Evolutionary conservation across 805 yeast genomes (phyloP), one percentile per base, ranked within the genome.

Genomic region (Starmerella apicola): DNA sequence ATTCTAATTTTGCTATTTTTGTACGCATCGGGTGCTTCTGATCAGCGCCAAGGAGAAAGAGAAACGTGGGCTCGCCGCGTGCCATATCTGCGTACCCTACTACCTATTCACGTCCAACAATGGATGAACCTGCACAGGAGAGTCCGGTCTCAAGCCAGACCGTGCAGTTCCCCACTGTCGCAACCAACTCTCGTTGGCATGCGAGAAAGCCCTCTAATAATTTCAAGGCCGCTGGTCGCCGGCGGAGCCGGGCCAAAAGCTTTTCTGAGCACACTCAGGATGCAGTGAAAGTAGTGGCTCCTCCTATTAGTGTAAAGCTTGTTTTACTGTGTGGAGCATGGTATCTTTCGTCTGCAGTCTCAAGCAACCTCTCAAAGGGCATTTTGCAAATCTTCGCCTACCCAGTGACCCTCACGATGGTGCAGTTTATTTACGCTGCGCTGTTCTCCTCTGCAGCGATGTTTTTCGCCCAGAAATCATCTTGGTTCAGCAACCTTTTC

Each of bases 361-460:
- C 94, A 2, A 79, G 78, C 49, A 84, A 83, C 54, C 67, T 88
- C 26, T 76, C 93, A 26, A 88, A 88, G 58, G 64, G 76, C 34
- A 83, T 88, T 35, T 63, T 88, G 44, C 71, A 66, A 47, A 63
- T 65, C 35, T 85, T 78, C 59, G 70, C 71, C 33, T 81, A 76
- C 57, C 95, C 98, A 1, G 75, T 85, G n/a, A 78, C 94, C 1
- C 69, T 91, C 42, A 84, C 96, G 1, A 85, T 86, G 66, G 62
- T 79, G 39, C 97, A 91, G 63, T 88, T 88, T 54, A 52, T 79
- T 23, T 65, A 83, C 51, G 85, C 85, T 50, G 78, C 77, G 3
- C 25, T 46, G 19, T 49, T 49, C 18, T 80, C 91, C 47, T 46
- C 75, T 19, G 19, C 58, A 0, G 65, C 74, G 10, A 53, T 71